Evolutionary conservation across 352 stramenopile genomes (phyloP), one percentile per base, ranked within the genome.

Genomic region (Pythium biforme): DNA sequence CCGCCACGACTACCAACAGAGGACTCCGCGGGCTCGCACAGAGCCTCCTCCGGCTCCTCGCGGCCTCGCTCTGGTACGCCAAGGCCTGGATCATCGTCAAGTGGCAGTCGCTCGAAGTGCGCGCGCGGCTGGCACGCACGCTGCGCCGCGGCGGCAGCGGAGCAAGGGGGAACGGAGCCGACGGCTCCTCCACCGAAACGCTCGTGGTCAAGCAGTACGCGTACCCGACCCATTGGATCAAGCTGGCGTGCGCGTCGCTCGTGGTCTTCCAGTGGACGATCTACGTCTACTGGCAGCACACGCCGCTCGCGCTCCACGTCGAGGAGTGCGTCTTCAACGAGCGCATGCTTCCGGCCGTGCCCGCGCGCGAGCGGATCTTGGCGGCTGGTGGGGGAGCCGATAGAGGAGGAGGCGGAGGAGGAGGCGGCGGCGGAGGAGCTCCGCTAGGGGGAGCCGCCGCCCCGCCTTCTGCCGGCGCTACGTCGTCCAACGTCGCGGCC

Each of bases 321-420:
- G 70, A 86, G 43, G 82, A 91, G 66, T 91, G 82, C 59, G 74
- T 81, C 4, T 89, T 88, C 62, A 66, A 76, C 51, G 79, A 87
- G 63, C 73, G 41, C 20, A 70, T 70, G 63, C 66, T 88, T 52
- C 72, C 75, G 34, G 39, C 55, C 11, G 25, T 71, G 31, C 67
- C 55, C 12, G 57, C 58, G 17, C 49, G 56, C 26, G 60, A 70
- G 60, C 57, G 64, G 49, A 69, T 69, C 39, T 48, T 68, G 65
- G 54, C 1, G 70, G 57, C 68, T n/a, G n/a, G n/a, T n/a, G n/a
- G n/a, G n/a, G n/a, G n/a, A n/a, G n/a, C n/a, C n/a, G n/a, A n/a
- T n/a, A n/a, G n/a, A n/a, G 59, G 26, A 69, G 26, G 20, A 15
- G 65, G 56, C 1, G 68, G 54, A 68, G 37, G 37, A 17, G 37